A percentile compares a stretch with the other conserved stretches of the same genome.
Conservation (phyloP, 441 rosid genomes). For the Brassica hybrid region DNA sequence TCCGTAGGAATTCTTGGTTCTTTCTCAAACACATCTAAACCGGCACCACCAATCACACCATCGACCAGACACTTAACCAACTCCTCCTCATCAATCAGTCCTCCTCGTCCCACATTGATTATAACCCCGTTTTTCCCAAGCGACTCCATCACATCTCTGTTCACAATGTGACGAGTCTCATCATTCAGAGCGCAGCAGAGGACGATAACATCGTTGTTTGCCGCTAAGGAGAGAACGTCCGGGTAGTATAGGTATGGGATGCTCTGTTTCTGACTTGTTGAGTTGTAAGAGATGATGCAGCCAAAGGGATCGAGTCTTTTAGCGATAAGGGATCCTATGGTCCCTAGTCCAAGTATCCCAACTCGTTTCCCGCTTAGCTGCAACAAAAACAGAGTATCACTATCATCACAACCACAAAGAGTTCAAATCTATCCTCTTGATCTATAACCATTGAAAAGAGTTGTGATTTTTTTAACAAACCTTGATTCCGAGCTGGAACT, state of each 20-base stretch:
- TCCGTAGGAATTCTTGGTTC: slow-evolving; percentile 45
- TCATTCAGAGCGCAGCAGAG: slow-evolving; percentile 43
- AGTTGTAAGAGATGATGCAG: slow-evolving; percentile 60
- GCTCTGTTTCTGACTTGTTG: neutral
- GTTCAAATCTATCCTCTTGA: too few relatives aligned
- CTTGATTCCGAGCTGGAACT: slow-evolving; percentile 53
- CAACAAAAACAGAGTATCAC: neutral
- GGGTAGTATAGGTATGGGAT: slow-evolving; percentile 49
- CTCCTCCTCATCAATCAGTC: slow-evolving; percentile 64
- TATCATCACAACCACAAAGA: neutral
- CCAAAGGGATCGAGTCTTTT: slow-evolving; percentile 68
- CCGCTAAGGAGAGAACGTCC: slow-evolving; percentile 49
- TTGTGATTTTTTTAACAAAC: slow-evolving; percentile 32
- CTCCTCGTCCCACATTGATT: slow-evolving; percentile 71
- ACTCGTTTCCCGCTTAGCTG: slow-evolving; percentile 63
- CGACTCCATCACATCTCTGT: slow-evolving; percentile 54
- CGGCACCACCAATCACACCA: slow-evolving; percentile 50
- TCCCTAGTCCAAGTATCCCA: slow-evolving; percentile 65
- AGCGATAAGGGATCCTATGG: slow-evolving; percentile 54
- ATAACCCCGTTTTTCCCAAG: slow-evolving; percentile 68
- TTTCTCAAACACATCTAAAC: slow-evolving; percentile 47
- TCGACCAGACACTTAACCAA: slow-evolving; percentile 44
- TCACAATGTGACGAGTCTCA: slow-evolving; percentile 41
- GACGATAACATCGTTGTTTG: slow-evolving; percentile 50
- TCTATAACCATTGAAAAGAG: neutral